phyloP scores from a whole-genome alignment of 768 basidiomycete species.

The Pleurotus pulmonarius region DNA sequence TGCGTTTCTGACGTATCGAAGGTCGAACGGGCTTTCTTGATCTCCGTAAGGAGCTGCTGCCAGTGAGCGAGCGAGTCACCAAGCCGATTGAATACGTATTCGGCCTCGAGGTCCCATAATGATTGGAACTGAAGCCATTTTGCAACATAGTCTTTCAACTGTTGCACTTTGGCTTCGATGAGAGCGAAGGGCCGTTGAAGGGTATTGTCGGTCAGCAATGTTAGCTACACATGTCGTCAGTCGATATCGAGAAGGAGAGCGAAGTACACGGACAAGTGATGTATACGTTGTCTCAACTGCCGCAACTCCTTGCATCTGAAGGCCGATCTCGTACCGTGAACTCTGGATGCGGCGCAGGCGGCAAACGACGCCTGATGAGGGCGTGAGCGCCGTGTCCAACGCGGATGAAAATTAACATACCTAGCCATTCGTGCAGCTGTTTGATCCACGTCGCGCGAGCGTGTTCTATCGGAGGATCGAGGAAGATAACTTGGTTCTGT shows the following conservation, averaged over 20 bases:
- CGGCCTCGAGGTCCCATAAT: constrained; percentile 95
- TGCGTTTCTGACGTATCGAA: constrained; percentile 96
- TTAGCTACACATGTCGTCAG: constrained; percentile 47
- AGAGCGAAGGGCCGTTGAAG: constrained; percentile 80
- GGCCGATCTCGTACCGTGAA: constrained; percentile 93
- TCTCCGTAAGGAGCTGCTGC: constrained; percentile 95
- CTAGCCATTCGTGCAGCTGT: constrained; percentile 88
- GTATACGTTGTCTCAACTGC: constrained; percentile 76
- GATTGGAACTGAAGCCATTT: constrained; percentile 99
- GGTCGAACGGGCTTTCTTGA: constrained; percentile 93
- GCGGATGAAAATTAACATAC: constrained; percentile 28
- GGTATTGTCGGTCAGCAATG: constrained; percentile 66
- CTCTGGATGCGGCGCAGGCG: constrained; percentile 85
- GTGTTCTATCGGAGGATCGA: constrained; percentile 96
- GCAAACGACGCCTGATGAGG: constrained; percentile 72
- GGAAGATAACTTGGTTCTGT: constrained; percentile 97
- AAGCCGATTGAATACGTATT: constrained; percentile 92
- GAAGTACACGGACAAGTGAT: constrained; percentile 57
- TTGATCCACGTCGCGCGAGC: constrained; percentile 87
- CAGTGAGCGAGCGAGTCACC: constrained; percentile 92
- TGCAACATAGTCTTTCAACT: constrained; percentile 85
- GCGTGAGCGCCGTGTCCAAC: not conserved
- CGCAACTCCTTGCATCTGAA: constrained; percentile 77
- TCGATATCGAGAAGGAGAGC: not conserved
- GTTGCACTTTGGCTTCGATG: constrained; percentile 84